Evolutionary conservation across 208 protist genomes (phyloP), one percentile per base, ranked within the genome.

Genomic region (Crithidia mellificae): DNA sequence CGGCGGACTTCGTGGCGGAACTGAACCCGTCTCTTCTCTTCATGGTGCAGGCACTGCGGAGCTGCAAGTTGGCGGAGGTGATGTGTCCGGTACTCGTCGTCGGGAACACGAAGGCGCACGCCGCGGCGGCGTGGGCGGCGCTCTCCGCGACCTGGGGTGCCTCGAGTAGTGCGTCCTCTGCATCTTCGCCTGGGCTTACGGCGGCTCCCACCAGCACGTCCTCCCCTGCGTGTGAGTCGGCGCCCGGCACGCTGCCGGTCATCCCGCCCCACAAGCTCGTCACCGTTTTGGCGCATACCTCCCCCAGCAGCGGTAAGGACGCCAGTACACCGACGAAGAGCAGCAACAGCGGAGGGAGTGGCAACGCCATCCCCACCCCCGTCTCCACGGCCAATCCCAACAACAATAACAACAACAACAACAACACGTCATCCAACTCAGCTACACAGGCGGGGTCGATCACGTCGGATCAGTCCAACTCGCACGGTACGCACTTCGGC

Each of bases 71-170:
- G 12, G 32, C 59, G 8, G 69, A 75, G 44, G 69, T 68, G 41
- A 75, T 75, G 69, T 75, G 69, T 27, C 69, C 69, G 0, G 69
- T 57, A 11, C 1, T 75, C 32, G 62, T 75, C 11, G 36, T 75
- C 24, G 69, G 46, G 8, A 58, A 57, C 22, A 22, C 44, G 6
- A 64, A 39, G 29, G 47, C 24, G 41, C 53, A 47, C 29, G 57
- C 57, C 25, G 44, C 57, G 7, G 57, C 57, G 2, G 43, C 57
- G 14, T 63, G 39, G 57, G 43, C 57, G n/a, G 29, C 57, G 57
- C 43, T 63, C 22, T 22, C 43, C 19, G 57, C 57, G 19, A 52
- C 57, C 20, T 52, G 57, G 43, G 57, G 25, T 4, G 20, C 3
- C 27, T 12, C 19, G 5, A 38, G 43, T 44, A 41, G 15, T 24